phyloP scores from a whole-genome alignment of 225 moss, liverwort and hornwort genomes.

The Asterella californica region DNA sequence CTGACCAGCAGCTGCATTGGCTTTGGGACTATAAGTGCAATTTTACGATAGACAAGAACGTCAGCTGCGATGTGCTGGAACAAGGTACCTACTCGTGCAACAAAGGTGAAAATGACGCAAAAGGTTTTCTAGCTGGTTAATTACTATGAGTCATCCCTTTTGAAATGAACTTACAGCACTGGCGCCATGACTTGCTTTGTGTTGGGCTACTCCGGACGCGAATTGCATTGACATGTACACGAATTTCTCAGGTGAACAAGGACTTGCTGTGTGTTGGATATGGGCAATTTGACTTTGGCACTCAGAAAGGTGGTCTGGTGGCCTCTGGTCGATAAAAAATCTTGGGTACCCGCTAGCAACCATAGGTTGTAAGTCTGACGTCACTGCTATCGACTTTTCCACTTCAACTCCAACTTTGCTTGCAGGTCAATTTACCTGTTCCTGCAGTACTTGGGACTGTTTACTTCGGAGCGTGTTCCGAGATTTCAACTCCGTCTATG shows the following conservation, averaged over 20 bases:
- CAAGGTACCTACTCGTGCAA: conserved; percentile 39
- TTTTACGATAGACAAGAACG: conserved; percentile 62
- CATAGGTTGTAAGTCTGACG: conserved; percentile 63
- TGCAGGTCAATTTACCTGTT: conserved; percentile 52
- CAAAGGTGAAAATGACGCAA: not conserved
- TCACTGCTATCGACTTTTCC: conserved; percentile 82
- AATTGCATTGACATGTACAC: not conserved
- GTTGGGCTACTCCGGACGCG: not conserved
- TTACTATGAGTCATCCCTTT: not conserved
- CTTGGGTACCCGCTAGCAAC: conserved; percentile 78
- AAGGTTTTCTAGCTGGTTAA: not conserved
- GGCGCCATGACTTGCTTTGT: not conserved
- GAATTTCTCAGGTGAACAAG: conserved; percentile 58
- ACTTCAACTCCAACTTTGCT: conserved; percentile 78
- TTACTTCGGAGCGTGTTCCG: not conserved
- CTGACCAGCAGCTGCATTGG: conserved; percentile 56
- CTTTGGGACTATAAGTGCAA: conserved; percentile 79
- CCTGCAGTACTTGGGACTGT: not conserved
- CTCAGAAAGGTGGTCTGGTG: conserved; percentile 75
- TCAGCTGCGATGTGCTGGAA: conserved; percentile 98
- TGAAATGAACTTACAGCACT: not conserved
- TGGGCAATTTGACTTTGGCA: conserved; percentile 82
- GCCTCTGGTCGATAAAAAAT: conserved; percentile 93
- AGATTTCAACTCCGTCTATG: not conserved
- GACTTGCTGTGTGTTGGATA: conserved; percentile 85